Evolutionary conservation across 768 basidiomycete species (phyloP).

Genomic region (Symmetrospora coprosmae): DNA sequence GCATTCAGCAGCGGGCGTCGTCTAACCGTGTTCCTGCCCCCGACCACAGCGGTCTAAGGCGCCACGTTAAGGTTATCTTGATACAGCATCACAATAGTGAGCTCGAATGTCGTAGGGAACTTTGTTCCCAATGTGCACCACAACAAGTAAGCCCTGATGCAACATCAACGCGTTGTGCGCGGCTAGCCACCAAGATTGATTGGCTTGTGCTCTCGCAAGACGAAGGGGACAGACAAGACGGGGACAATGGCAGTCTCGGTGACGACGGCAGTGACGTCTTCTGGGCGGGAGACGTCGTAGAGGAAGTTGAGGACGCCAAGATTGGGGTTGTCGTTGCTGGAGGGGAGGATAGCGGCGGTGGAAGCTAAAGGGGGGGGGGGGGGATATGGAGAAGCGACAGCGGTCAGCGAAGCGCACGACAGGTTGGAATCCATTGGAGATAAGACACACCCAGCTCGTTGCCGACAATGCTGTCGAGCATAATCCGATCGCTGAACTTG

Average conservation of each 20-base stretch:
- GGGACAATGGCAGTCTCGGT: constrained; percentile 79
- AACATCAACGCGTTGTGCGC: too few relatives aligned
- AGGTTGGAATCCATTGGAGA: constrained; percentile 21
- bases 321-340: constrained; percentile 37
- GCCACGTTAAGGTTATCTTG: too few relatives aligned
- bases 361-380: constrained; percentile 21
- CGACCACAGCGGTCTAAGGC: too few relatives aligned
- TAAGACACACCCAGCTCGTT: constrained; percentile 70
- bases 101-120: too few relatives aligned
- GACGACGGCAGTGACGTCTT: constrained; percentile 84
- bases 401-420: constrained; percentile 29
- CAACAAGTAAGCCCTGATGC: too few relatives aligned
- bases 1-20: too few relatives aligned
- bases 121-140: too few relatives aligned
- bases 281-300: constrained; percentile 86
- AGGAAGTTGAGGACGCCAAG: constrained; percentile 71
- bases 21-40: too few relatives aligned
- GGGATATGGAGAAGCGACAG: constrained; percentile 36
- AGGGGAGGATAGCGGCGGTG: constrained; percentile 1
- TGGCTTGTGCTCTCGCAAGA: constrained; percentile 33
- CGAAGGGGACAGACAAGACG: constrained; percentile 30
- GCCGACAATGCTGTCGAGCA: constrained; percentile 84
- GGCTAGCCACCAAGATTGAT: constrained; percentile 15
- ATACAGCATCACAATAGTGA: too few relatives aligned
- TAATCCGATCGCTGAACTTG: constrained; percentile 86